phyloP scores from a whole-genome alignment of 305 asterid genomes.

The Fraxinus floribunda region DNA sequence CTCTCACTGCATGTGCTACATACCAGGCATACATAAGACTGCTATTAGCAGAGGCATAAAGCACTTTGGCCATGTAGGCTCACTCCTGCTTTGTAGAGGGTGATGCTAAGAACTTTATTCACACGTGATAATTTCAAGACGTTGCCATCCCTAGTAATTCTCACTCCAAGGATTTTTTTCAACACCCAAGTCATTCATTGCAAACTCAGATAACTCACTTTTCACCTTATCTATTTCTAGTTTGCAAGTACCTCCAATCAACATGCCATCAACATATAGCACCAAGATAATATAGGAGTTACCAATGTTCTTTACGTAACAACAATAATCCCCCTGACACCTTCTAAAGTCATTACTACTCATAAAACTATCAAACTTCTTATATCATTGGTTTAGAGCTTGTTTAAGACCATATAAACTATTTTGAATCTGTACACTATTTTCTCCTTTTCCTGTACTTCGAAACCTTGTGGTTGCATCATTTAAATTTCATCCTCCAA shows the following conservation, averaged over 20 bases:
- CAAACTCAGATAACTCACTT: neutral
- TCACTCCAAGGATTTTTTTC: neutral
- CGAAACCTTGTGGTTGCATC: neutral
- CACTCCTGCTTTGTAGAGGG: neutral
- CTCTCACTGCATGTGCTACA: neutral
- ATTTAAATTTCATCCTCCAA: neutral
- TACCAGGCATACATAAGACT: neutral
- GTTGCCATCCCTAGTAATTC: neutral
- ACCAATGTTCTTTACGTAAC: neutral
- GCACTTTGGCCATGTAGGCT: neutral
- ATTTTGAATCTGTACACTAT: neutral
- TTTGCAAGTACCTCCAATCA: neutral
- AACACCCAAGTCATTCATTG: neutral
- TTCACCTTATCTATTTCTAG: neutral
- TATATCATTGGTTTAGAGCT: neutral
- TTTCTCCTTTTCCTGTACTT: neutral
- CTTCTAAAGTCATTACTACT: neutral
- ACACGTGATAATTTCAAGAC: neutral
- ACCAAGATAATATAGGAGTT: neutral
- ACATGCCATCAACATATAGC: neutral
- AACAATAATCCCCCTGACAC: neutral
- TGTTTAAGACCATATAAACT: neutral
- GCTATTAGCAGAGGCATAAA: neutral
- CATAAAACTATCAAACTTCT: neutral
- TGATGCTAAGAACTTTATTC: neutral